These are phyloP conservation scores for Sarocladiaceae sp. DNA, from an alignment of 2,329 filamentous ascomycete species.

Conservation along the genomic window DNA sequence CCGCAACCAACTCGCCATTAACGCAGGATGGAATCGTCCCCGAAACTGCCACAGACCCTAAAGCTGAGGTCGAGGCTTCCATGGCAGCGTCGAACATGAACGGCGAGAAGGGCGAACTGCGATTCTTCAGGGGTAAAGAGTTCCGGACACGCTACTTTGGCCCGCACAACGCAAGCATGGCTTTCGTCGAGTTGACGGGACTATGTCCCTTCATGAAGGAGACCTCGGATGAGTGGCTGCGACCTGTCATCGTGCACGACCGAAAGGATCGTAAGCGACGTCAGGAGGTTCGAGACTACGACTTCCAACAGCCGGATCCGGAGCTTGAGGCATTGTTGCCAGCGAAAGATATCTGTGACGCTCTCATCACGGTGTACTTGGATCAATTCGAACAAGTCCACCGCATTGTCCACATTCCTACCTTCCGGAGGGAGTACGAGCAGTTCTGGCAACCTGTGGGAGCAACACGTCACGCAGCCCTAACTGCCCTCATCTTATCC, in stretches of 20 bases:
- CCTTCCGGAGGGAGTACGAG: slow-evolving; percentile 49
- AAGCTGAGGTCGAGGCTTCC: slow-evolving; percentile 31
- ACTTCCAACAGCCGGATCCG: slow-evolving; percentile 40
- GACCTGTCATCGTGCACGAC: slow-evolving; percentile 48
- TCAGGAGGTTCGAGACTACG: slow-evolving; percentile 44
- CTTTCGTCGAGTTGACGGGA: slow-evolving; percentile 51
- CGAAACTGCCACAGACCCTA: slow-evolving; percentile 22
- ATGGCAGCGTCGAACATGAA: slow-evolving; percentile 32
- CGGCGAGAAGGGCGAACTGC: slow-evolving; percentile 45
- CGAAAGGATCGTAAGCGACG: slow-evolving; percentile 50
- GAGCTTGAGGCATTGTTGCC: slow-evolving; percentile 46
- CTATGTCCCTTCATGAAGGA: slow-evolving; percentile 56
- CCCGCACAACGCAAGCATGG: slow-evolving; percentile 54
- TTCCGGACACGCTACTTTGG: slow-evolving; percentile 56
- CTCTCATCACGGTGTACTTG: slow-evolving; percentile 43
- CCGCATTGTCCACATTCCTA: slow-evolving; percentile 53
- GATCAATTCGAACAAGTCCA: slow-evolving; percentile 51
- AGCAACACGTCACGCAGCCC: slow-evolving; percentile 40
- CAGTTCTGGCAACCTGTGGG: slow-evolving; percentile 45
- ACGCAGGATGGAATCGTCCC: slow-evolving; percentile 27
- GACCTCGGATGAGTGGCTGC: slow-evolving; percentile 55
- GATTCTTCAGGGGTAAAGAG: slow-evolving; percentile 52
- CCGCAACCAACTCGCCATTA: slow-evolving; percentile 34
- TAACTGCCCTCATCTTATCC: slow-evolving; percentile 52
- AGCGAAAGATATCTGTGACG: slow-evolving; percentile 40